Evolutionary conservation across 1,284 basidiomycete genomes (phyloP), one percentile per base, ranked within the genome.

Genomic region (Marasmius oreades): DNA sequence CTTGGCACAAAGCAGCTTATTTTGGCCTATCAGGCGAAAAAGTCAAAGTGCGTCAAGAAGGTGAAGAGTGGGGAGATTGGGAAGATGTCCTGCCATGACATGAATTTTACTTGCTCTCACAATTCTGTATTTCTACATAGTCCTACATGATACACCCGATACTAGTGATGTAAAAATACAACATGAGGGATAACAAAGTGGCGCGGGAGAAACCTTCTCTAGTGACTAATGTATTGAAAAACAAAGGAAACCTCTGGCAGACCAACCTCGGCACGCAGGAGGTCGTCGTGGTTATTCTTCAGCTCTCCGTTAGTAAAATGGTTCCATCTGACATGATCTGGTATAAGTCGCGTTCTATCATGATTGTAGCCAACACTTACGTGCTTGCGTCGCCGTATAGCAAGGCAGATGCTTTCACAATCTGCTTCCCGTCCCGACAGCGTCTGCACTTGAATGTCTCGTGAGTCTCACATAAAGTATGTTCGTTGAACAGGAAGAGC

Each of bases 371-470:
- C 12, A 58, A 33, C 5, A 87, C 93, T 65, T 79, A 95, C 92
- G 95, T 94, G 88, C 93, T 96, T 6, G 93, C 93, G 70, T 99
- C 96, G 34, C 97, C 97, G 64, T 99, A 99, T 18, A 99, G 73
- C 68, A 99, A 72, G 0, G 93, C 95, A 0, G 86, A 84, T 2
- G 93, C 80, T 70, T 96, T 97, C 67, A 85, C 78, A 46, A 82
- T 70, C 72, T 99, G 96, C 67, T 84, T 90, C 22, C 93, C 95
- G 60, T 92, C 80, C 70, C 84, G 89, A 75, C 97, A 99, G 31
- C 95, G 82, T 72, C 94, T 95, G 76, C 95, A 98, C 73, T 98
- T 99, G 84, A 95, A 97, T 4, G 93, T 95, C 67, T 97, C 94
- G 66, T 99, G 97, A 33, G 96, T 98, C 69, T 99, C 95, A 67